Conservation (phyloP, 2,329 filamentous ascomycete species). For the Ceratocystis papillata region DNA sequence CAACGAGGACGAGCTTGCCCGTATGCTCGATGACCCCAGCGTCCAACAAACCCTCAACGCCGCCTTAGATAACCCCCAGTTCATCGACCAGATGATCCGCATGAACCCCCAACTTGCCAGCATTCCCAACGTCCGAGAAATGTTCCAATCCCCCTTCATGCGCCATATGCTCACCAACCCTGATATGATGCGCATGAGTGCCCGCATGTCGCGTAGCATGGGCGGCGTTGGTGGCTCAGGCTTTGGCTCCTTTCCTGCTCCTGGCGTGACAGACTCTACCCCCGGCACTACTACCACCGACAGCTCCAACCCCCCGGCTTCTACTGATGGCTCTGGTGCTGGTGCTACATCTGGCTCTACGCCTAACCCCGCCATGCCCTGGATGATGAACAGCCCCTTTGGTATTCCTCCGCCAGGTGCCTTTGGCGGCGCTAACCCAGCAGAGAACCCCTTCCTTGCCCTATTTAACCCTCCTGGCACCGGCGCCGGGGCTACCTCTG, state of each 20-base stretch:
- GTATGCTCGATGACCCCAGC: constrained; percentile 80
- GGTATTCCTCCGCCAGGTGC: constrained; percentile 24
- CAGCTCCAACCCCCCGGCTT: constrained; percentile 31
- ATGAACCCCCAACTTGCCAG: constrained; percentile 72
- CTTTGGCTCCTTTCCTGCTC: constrained; percentile 62
- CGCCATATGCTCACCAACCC: constrained; percentile 90
- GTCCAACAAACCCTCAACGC: constrained; percentile 84
- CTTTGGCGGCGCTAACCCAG: constrained; percentile 25
- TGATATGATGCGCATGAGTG: constrained; percentile 67
- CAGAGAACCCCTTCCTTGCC: constrained; percentile 37
- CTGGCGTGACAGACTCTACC: constrained; percentile 81
- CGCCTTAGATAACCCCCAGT: constrained; percentile 85
- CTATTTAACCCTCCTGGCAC: constrained; percentile 17
- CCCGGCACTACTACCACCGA: constrained; percentile 37
- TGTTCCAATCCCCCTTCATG: constrained; percentile 81
- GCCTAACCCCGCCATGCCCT: constrained; percentile 10
- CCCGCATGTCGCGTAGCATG: constrained; percentile 68
- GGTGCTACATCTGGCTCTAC: constrained; percentile 8
- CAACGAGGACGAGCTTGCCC: constrained; percentile 66
- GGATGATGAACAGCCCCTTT: constrained; percentile 15
- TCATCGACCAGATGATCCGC: constrained; percentile 90
- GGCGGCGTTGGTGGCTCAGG: constrained; percentile 37
- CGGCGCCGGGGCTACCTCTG: constrained; percentile 25
- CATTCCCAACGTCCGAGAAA: constrained; percentile 65
- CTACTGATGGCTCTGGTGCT: constrained; percentile 26